Evolutionary conservation across 2,329 filamentous ascomycete species (phyloP), one percentile per base, ranked within the genome.

Genomic region (Nakataea oryzae): DNA sequence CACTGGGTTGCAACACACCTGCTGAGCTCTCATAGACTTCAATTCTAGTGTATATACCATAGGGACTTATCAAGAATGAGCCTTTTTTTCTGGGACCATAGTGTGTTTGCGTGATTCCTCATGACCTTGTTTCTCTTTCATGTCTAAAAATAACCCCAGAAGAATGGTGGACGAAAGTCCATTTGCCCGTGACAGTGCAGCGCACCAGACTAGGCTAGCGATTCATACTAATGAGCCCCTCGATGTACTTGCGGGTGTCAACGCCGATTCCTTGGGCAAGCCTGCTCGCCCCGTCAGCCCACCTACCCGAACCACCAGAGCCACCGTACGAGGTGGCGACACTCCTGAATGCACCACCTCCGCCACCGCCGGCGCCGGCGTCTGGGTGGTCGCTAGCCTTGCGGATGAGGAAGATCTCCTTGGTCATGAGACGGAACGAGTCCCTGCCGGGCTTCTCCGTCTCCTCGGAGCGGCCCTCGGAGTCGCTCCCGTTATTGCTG

Each of bases 201-300:
- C 17, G 50, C 17, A 11, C 50, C 14, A 54, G 50, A n/a, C n/a
- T n/a, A n/a, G n/a, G n/a, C 66, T 50, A 80, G 47, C 78, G 73
- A 70, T 81, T 82, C 69, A 91, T 71, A 69, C 81, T 90, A 71
- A 92, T 74, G 62, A 93, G 71, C 1, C 85, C 86, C 71, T 92
- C 89, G 4, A 92, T 84, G 72, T 92, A 92, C 70, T 82, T 83
- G 72, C 86, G 81, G 32, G 89, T 90, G 76, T 93, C 89, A 41
- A 92, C 81, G 0, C 89, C 89, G 65, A 93, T 90, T 0, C 89
- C 89, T 69, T 90, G 86, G 0, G 83, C 85, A 66, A 91, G 72
- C 62, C 81, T 81, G 26, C 79, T 81, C 1, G 86, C 82, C 3
- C 83, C 84, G 28, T 81, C 82, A 57, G 79, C 68, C 78, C 83